These are phyloP conservation scores for Colletotrichum sp. DNA, from an alignment of 2,329 filamentous ascomycete species.

Conservation along the genomic window DNA sequence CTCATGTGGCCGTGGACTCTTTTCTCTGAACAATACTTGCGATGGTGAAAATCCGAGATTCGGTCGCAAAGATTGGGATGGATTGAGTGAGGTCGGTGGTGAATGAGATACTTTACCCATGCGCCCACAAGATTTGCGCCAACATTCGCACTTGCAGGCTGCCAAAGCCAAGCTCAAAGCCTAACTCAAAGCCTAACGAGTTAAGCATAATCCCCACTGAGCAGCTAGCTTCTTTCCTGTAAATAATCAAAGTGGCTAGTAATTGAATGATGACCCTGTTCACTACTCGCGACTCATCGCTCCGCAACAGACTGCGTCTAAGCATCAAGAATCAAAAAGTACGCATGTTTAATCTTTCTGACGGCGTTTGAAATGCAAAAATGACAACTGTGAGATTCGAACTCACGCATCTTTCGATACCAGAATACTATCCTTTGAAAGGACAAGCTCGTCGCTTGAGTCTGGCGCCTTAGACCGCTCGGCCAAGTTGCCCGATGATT, in stretches of 20 bases:
- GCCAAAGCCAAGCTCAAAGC: not conserved
- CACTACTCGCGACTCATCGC: fast-evolving
- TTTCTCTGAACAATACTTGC: not conserved
- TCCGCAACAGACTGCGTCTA: not conserved
- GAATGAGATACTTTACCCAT: not conserved
- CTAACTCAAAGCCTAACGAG: not conserved
- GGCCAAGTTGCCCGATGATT: constrained; percentile 13
- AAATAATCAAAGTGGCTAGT: not conserved
- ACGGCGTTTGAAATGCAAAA: not conserved
- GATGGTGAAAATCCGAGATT: not conserved
- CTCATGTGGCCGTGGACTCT: not conserved
- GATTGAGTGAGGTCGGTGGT: not conserved
- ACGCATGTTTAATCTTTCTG: not conserved
- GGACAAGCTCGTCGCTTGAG: constrained; percentile 11
- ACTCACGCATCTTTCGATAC: constrained; percentile 21
- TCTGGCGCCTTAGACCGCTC: constrained; percentile 22
- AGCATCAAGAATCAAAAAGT: not conserved
- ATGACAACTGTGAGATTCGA: constrained; percentile 22
- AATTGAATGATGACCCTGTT: too few relatives aligned
- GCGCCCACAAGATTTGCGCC: not conserved
- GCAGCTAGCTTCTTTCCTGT: not conserved
- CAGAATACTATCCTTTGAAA: not conserved
- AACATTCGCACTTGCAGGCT: not conserved
- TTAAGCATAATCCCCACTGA: not conserved
- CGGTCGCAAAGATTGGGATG: not conserved